Base-by-base conservation (phyloP, 192 early-diverging fungal genomes). In the Linnemannia elongata region DNA sequence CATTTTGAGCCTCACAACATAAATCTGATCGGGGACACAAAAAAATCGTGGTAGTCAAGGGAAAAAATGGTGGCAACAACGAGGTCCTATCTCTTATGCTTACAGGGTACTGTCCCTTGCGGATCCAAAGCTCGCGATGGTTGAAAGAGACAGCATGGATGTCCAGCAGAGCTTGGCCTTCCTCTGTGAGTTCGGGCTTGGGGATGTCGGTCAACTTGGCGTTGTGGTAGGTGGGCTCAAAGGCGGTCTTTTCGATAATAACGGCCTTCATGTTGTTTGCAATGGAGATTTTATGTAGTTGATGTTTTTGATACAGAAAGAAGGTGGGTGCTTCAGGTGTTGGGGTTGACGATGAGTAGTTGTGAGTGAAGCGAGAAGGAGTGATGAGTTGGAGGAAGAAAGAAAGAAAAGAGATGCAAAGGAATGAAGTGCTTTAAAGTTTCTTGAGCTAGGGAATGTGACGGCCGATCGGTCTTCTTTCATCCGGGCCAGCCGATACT, bases 71-170 rank as follows among this genome's bases (percentile, higher is more conserved):
- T 38, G 12, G 55, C n/a, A 22, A 74, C 42, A 63, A 57, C 12
- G 0, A 13, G 4, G 30, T 66, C 9, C 30, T 33, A 15, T 27
- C 12, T 66, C 30, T 7, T n/a, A 49, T 27, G 22, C 76, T 35
- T 86, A 86, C 84, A 49, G 91, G 93, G 72, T 94, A 94, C 35
- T 82, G 78, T 45, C 91, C 93, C 82, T 93, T 88, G 57, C 81
- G 77, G 47, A 88, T 88, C 87, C 87, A 88, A 57, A 88, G 76
- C 17, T 88, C 87, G 17, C 74, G 84, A 47, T 86, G 84, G 76
- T 86, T 86, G 55, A 86, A 74, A 15, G 84, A 76, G 9, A 86
- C 79, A 30, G 84, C 84, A 18, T 77, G 72, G 68, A 86, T 69
- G 39, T 86, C 79, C 7, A 86, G 27, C 41, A 86, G 41, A 27